Evolutionary conservation across 805 yeast species (phyloP).

Genomic region (Ogataea angusta): DNA sequence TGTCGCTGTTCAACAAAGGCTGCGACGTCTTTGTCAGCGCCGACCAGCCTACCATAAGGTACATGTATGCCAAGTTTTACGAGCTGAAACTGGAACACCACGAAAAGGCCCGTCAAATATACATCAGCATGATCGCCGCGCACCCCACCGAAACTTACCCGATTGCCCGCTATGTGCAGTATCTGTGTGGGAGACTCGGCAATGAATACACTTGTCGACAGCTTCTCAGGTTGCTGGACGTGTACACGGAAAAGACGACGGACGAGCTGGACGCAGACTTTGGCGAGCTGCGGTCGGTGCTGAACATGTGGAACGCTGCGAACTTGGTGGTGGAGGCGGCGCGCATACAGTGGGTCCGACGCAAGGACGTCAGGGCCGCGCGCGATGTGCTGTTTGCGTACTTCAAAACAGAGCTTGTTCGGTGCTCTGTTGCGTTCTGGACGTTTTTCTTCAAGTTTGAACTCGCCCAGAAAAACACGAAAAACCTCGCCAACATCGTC

Average conservation of each 20-base stretch:
- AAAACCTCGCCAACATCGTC: conserved; percentile 44
- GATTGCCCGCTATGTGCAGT: conserved; percentile 17
- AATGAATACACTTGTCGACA: conserved; percentile 10
- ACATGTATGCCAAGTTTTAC: conserved; percentile 29
- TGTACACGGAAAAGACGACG: not conserved
- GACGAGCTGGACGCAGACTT: conserved; percentile 15
- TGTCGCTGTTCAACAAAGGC: conserved; percentile 49
- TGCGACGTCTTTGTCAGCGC: conserved; percentile 36
- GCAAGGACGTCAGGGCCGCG: conserved; percentile 20
- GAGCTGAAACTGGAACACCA: conserved; percentile 20
- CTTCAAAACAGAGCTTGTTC: conserved; percentile 33
- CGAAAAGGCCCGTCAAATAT: conserved; percentile 21
- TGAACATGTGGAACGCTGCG: conserved; percentile 25
- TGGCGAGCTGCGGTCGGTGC: conserved; percentile 9
- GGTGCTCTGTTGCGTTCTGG: conserved; percentile 53
- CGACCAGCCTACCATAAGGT: conserved; percentile 25
- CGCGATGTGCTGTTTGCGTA: conserved; percentile 26
- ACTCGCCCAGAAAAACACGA: conserved; percentile 39
- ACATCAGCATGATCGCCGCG: conserved; percentile 13
- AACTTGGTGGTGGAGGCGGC: conserved; percentile 30
- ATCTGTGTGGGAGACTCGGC: conserved; percentile 11
- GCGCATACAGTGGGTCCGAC: conserved; percentile 25
- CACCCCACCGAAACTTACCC: conserved; percentile 15
- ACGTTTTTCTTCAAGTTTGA: conserved; percentile 52
- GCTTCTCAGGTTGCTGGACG: conserved; percentile 15